These are phyloP conservation scores for Suillus subaureus DNA, from an alignment of 768 basidiomycete genomes.

Conservation along the genomic window DNA sequence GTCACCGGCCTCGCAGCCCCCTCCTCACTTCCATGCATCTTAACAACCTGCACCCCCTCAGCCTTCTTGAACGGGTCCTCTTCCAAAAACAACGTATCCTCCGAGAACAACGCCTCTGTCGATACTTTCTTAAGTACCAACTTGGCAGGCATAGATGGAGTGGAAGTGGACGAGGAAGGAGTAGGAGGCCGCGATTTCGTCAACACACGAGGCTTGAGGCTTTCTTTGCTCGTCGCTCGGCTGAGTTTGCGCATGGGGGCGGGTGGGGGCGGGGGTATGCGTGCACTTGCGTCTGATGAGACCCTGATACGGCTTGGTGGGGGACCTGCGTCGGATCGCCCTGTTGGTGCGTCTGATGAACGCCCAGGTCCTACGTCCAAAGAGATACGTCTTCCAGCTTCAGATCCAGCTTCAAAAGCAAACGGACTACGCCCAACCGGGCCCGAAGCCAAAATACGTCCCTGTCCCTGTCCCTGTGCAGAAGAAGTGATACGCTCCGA, in stretches of 20 bases:
- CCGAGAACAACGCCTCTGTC: slow-evolving; percentile 7
- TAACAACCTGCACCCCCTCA: slow-evolving; percentile 53
- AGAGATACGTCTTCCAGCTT: not conserved
- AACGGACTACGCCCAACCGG: not conserved
- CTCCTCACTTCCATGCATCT: slow-evolving; percentile 12
- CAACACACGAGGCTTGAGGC: slow-evolving; percentile 25
- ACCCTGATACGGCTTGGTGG: not conserved
- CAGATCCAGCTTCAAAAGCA: slow-evolving; percentile 15
- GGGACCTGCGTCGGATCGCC: not conserved
- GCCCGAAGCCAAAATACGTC: not conserved
- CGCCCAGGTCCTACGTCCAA: not conserved
- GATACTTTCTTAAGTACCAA: slow-evolving; percentile 12
- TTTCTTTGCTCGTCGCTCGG: slow-evolving; percentile 17
- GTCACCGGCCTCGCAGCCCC: slow-evolving; percentile 4
- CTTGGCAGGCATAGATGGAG: slow-evolving; percentile 14
- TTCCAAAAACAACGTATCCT: slow-evolving; percentile 31
- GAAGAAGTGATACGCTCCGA: not conserved
- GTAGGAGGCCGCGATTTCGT: slow-evolving; percentile 35
- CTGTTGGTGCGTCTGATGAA: not conserved
- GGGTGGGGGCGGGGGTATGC: slow-evolving; percentile 1
- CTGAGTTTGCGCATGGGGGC: slow-evolving; percentile 15
- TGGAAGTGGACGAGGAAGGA: slow-evolving; percentile 19
- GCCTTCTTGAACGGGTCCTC: slow-evolving; percentile 53
- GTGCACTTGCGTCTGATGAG: not conserved
- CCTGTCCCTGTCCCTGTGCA: not conserved